Evolutionary conservation across 208 protist genomes (phyloP), one percentile per base, ranked within the genome.

Genomic region (Phytomonas serpens): DNA sequence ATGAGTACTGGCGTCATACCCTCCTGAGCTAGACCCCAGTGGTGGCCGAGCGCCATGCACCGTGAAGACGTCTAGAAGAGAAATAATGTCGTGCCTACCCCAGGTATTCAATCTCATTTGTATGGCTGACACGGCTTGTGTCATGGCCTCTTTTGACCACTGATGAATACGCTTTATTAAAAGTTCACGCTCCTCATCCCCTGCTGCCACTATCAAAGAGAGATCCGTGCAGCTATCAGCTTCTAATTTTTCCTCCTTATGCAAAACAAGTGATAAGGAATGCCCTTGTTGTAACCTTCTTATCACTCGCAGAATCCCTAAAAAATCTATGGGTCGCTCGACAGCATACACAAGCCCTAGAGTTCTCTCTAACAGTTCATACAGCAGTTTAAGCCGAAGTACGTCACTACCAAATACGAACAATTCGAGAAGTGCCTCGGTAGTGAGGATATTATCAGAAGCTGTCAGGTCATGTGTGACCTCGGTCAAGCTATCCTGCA

Each of bases 11-110:
- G n/a, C 16, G 29, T 65, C 61, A 65, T 36, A 65, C 31, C 31
- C 16, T 65, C 23, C 61, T 14, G 13, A 32, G 16, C 61, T 23
- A 65, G 30, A 32, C 23, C 16, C 16, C 4, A 23, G 13, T 2
- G 61, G 61, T 32, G 61, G 61, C 9, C 63, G 27, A 16, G 65
- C 11, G 6, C 57, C 29, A 7, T 75, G 78, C 70, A 87, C 75
- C 37, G 80, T 87, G 10, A 90, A 63, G 10, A 74, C 77, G 69
- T 91, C 86, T 31, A 91, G 29, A 3, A 91, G 67, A 14, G 76
- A 71, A 27, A 91, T 74, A 1, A 88, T 68, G 31, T 91, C 86
- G 51, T 86, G 86, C 30, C 78, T 75, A 33, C 69, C 36, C 68
- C 82, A 91, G 31, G 64, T 75, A 57, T 77, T 68, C 3, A 90